A percentile compares a stretch with the other conserved stretches of the same genome.
Evolutionary conservation across 805 yeast genomes (phyloP).

Genomic region (Saccharomycopsis selenospora): DNA sequence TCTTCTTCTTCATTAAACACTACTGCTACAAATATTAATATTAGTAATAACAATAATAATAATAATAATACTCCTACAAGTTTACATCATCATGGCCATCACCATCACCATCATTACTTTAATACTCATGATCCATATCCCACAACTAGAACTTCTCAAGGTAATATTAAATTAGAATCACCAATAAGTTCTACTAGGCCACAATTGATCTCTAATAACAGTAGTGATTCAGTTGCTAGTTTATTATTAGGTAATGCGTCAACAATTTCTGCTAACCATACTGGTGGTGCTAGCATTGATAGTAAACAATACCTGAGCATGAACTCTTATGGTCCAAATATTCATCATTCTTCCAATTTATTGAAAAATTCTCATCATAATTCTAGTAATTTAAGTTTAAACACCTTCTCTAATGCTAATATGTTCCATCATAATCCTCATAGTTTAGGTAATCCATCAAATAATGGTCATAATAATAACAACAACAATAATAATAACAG

Average conservation of each 20-base stretch:
- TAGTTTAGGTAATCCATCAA: not conserved
- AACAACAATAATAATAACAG: conserved; percentile 3
- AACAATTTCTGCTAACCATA: not conserved
- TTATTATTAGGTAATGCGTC: conserved; percentile 1
- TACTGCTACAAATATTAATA: not conserved
- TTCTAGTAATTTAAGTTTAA: not conserved
- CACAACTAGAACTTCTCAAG: not conserved
- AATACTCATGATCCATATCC: conserved; percentile 15
- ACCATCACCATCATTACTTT: conserved; percentile 19
- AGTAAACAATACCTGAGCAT: not conserved
- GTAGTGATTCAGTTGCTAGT: conserved; percentile 17
- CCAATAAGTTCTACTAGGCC: conserved; percentile 7
- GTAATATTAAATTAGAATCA: not conserved
- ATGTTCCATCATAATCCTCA: not conserved
- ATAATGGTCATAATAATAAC: not conserved
- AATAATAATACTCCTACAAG: conserved; percentile 1
- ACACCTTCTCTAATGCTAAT: not conserved
- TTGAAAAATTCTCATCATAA: not conserved
- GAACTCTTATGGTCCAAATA: not conserved
- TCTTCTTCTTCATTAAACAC: not conserved
- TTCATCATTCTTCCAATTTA: not conserved
- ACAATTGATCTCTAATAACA: conserved; percentile 9
- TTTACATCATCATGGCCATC: conserved; percentile 21
- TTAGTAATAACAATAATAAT: not conserved
- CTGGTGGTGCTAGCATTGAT: not conserved